Conservation (phyloP, 2,329 filamentous ascomycete species). For the Fusarium ambrosium region DNA sequence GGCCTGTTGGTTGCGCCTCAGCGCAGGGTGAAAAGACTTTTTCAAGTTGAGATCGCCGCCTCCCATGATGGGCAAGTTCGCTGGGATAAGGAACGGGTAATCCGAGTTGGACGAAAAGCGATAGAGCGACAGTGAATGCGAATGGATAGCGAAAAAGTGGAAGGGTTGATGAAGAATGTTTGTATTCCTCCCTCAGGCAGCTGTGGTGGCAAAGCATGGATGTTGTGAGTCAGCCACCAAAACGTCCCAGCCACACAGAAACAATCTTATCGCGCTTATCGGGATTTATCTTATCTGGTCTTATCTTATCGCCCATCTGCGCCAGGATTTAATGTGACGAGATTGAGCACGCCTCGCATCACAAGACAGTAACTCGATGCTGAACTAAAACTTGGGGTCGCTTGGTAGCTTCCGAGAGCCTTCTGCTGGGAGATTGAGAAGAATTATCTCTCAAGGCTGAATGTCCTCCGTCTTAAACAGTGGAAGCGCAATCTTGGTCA, state of each 20-base stretch:
- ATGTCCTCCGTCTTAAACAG: background rate
- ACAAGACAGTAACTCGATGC: background rate
- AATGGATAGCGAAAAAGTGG: background rate
- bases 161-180: conserved; percentile 2
- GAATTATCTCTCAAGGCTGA: background rate
- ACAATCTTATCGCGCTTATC: conserved; percentile 32
- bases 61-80: conserved; percentile 74
- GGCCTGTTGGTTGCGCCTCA: conserved; percentile 89
- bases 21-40: conserved; percentile 92
- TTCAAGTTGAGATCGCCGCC: conserved; percentile 96
- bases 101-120: conserved; percentile 20
- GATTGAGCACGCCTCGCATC: background rate
- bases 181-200: conserved; percentile 5
- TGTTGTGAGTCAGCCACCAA: conserved; percentile 15
- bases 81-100: background rate
- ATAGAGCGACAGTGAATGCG: conserved; percentile 14
- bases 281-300: background rate
- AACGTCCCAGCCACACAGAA: conserved; percentile 27
- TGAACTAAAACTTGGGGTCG: background rate
- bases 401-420: background rate
- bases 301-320: background rate
- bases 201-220: conserved; percentile 36
- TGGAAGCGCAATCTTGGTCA: background rate
- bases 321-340: background rate
- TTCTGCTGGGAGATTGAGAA: background rate